These are phyloP conservation scores for Abelmoschus esculentus DNA, from an alignment of 345 rosid species.

Conservation along the genomic window DNA sequence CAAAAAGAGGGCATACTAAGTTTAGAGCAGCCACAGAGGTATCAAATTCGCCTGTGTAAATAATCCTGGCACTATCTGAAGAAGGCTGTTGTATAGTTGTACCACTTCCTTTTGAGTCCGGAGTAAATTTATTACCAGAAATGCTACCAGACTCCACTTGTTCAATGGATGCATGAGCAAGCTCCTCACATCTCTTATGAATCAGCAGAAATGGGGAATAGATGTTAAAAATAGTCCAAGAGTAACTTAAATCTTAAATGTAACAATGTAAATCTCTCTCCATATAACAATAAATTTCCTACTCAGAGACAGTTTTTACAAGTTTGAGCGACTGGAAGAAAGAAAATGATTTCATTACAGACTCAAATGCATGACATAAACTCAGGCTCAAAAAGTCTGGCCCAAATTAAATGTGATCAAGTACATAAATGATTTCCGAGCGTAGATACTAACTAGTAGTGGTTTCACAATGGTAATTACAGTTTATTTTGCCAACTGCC, in stretches of 20 bases:
- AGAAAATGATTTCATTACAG: not conserved
- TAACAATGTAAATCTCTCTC: not conserved
- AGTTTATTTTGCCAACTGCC: not conserved
- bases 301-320: not conserved
- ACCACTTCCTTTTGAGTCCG: constrained; percentile 50
- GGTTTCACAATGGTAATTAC: not conserved
- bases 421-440: not conserved
- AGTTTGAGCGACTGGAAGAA: not conserved
- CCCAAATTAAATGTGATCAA: not conserved
- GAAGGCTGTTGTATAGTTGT: constrained; percentile 22
- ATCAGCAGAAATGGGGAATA: constrained; percentile 11
- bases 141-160: constrained; percentile 44
- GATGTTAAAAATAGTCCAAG: not conserved
- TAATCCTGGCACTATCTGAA: constrained; percentile 29
- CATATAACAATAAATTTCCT: not conserved
- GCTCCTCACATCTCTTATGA: constrained; percentile 67
- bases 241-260: not conserved
- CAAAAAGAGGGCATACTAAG: constrained; percentile 43
- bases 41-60: constrained; percentile 65
- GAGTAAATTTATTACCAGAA: constrained; percentile 34
- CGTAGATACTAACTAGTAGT: not conserved
- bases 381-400: not conserved
- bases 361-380: not conserved
- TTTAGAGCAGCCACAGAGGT: constrained; percentile 67
- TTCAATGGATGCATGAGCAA: constrained; percentile 60